Evolutionary conservation across 176 grass and related monocot genomes (phyloP), one percentile per base, ranked within the genome.

Genomic region (Saccharum spontaneum): DNA sequence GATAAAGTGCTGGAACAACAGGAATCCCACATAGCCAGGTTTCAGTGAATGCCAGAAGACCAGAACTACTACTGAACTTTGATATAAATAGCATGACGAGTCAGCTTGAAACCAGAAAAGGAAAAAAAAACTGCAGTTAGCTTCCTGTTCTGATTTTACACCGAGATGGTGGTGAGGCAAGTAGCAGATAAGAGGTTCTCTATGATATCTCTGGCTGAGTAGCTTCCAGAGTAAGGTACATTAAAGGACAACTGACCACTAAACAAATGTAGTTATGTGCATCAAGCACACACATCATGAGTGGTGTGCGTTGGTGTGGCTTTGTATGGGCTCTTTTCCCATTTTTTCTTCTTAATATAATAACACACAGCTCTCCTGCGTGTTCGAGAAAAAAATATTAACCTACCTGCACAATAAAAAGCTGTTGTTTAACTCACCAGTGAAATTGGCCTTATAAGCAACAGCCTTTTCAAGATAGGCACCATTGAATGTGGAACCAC

Each of bases 381-480:
- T 59, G 20, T n/a, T 59, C 8, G 1, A 59, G 7, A 59, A 55
- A 55, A 22, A n/a, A 41, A 69, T 59, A 22, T 57, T 89, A 71
- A 75, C 22, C 52, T 16, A 17, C n/a, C 28, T 10, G 7, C 7
- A 26, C 18, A 67, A 50, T 61, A 18, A 75, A 68, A 90, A 67
- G 24, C 6, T 75, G 39, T 13, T 50, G 10, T 40, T 86, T 80
- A 5, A 16, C 24, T 91, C 83, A 92, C 97, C 93, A 61, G 87
- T 89, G 81, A 96, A 99, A 84, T 96, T 99, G 77, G 91, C 86
- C 94, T 75, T 95, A 78, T 94, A 99, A 81, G 93, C 93, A 87
- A 99, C 97, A 85, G 93, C 97, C 77, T 99, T 99, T 92, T 99
- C 97, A 67, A 96, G 82, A 89, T 99, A 99, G 82, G 93, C 93